Conservation (phyloP, 129 eudicot species). For the Escallonia herrerae region DNA sequence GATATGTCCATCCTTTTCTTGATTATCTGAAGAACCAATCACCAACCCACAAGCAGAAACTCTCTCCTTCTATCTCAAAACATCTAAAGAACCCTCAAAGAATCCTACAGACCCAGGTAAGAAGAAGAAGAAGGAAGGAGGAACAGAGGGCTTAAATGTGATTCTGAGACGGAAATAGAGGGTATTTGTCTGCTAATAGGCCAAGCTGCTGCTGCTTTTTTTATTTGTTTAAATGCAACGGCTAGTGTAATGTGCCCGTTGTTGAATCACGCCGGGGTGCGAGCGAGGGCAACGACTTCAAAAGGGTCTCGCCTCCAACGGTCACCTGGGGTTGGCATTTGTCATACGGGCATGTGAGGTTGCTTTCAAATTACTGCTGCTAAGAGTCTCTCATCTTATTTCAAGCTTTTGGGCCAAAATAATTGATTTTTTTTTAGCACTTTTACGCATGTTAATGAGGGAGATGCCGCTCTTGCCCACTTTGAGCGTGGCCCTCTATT, state of each 20-base stretch:
- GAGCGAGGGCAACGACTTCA: conserved; percentile 8
- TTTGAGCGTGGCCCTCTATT: background rate
- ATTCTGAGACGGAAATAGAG: conserved; percentile 17
- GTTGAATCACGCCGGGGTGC: conserved; percentile 21
- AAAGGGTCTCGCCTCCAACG: conserved; percentile 2
- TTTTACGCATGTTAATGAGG: conserved; percentile 16
- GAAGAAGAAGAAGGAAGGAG: conserved; percentile 4
- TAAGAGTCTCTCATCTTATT: background rate
- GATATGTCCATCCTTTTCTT: conserved; percentile 39
- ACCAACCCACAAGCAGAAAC: conserved; percentile 7
- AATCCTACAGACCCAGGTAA: background rate
- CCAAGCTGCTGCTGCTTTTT: background rate
- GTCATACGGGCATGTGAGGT: conserved; percentile 4
- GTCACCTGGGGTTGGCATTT: conserved; percentile 10
- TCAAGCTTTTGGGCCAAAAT: conserved; percentile 9
- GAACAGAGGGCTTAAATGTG: conserved; percentile 16
- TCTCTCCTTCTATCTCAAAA: conserved; percentile 12
- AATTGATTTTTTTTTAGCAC: conserved; percentile 23
- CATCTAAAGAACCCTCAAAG: conserved; percentile 15
- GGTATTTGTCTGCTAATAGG: conserved; percentile 11
- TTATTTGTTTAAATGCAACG: conserved; percentile 62
- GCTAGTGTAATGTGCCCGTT: conserved; percentile 70
- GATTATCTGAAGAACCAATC: conserved; percentile 17
- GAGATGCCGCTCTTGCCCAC: conserved; percentile 41
- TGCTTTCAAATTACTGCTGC: conserved; percentile 13